Evolutionary conservation across 148 eudicot genomes (phyloP), one percentile per base, ranked within the genome.

Genomic region (Agrostemma githago): DNA sequence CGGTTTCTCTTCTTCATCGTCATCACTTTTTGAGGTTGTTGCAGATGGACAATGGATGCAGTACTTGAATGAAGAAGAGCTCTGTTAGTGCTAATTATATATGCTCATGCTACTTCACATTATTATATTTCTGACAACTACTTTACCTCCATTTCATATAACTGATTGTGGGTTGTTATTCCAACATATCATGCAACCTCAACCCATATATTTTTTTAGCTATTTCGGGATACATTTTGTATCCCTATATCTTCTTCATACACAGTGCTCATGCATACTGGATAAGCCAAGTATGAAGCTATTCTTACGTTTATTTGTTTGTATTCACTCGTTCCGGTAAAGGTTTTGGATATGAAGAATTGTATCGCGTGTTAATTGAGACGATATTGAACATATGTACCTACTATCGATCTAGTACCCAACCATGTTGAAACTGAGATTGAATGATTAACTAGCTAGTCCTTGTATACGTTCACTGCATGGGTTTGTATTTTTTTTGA

Each of bases 31-130:
- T 70, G 79, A 79, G 51, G 51, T 4, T 26, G 37, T 64, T 34
- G 87, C 74, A 26, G 96, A 93, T 62, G 83, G 74, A 12, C 91
- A 84, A 72, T 93, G 98, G 98, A 83, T 89, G 88, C 89, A 90
- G 14, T 91, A 88, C 79, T 89, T 91, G 60, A 86, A 79, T 66
- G 83, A 92, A 61, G 96, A 89, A 62, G 98, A 93, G 69, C 34
- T 60, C 82, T 67, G 54, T 80, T 76, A 38, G 68, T 12, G 26
- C 15, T 60, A 17, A 41, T n/a, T 10, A 19, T 12, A 57, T 5
- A 51, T 9, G n/a, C n/a, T n/a, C n/a, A n/a, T n/a, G n/a, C n/a
- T n/a, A n/a, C n/a, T n/a, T n/a, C n/a, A n/a, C n/a, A n/a, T n/a
- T n/a, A n/a, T 41, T 48, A 26, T 26, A 54, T 6, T 44, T 26